A percentile compares a stretch with the other conserved stretches of the same genome.
Evolutionary conservation across 176 grass and related monocot genomes (phyloP).

Genomic region (Phoenix roebelenii): DNA sequence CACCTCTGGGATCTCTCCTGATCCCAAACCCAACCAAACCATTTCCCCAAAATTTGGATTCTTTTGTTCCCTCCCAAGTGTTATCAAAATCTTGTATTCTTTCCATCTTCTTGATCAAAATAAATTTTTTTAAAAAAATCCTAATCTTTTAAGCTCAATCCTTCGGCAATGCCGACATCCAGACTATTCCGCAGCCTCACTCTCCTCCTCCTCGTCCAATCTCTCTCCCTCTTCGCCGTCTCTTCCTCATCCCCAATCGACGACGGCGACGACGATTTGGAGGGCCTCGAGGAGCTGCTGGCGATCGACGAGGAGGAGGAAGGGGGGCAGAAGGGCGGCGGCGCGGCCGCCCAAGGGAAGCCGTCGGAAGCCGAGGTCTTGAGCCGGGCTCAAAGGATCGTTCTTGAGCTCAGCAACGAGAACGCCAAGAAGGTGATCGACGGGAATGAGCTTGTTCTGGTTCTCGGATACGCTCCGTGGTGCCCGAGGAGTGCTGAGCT

Average conservation of each 20-base stretch:
- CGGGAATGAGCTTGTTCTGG: constrained; percentile 53
- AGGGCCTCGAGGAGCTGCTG: constrained; percentile 54
- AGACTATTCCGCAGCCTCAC: constrained; percentile 5
- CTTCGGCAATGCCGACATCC: neutral
- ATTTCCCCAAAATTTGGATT: too few species aligned
- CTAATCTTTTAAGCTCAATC: too few species aligned
- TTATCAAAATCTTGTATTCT: too few species aligned
- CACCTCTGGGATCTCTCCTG: too few species aligned
- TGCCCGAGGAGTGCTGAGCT: constrained; percentile 77
- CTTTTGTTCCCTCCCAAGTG: too few species aligned
- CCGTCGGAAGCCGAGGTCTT: constrained; percentile 42
- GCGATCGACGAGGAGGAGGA: constrained; percentile 75
- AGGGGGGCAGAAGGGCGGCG: constrained; percentile 23
- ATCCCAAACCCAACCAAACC: too few species aligned
- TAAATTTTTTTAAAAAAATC: too few species aligned
- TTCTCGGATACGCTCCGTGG: constrained; percentile 89
- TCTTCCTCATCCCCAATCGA: constrained; percentile 15
- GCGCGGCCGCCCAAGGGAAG: neutral
- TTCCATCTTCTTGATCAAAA: too few species aligned
- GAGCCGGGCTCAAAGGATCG: constrained; percentile 68
- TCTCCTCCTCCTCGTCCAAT: constrained; percentile 22
- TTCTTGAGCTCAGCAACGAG: constrained; percentile 77
- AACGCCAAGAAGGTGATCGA: constrained; percentile 52
- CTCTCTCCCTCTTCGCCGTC: constrained; percentile 15
- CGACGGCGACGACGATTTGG: constrained; percentile 36